Percentiles rank a stretch among this genome's conserved stretches.
These are phyloP conservation scores for Ogataea neopini DNA, from an alignment of 805 yeast genomes.

Conservation along the genomic window DNA sequence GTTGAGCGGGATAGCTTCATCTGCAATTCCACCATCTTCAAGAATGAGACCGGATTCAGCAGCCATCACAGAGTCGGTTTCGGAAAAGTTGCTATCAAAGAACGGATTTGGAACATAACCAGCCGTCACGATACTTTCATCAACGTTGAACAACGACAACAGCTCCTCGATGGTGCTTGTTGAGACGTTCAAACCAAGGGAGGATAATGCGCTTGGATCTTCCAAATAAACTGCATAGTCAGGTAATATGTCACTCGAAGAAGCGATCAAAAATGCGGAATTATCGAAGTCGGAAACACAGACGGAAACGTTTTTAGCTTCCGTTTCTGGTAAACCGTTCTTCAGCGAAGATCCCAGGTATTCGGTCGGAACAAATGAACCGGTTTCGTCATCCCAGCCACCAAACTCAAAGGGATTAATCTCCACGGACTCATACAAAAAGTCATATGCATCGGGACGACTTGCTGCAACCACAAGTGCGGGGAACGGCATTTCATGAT, in stretches of 20 bases:
- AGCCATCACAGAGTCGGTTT: slow-evolving; percentile 29
- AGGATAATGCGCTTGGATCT: slow-evolving; percentile 13
- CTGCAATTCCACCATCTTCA: slow-evolving; percentile 37
- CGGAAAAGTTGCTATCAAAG: slow-evolving; percentile 32
- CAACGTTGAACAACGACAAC: slow-evolving; percentile 42
- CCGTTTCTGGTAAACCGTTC: slow-evolving; percentile 51
- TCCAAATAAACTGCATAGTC: slow-evolving; percentile 14
- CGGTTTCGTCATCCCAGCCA: slow-evolving; percentile 74
- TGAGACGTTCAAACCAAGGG: slow-evolving; percentile 23
- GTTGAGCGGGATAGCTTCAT: slow-evolving; percentile 62
- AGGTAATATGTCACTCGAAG: slow-evolving; percentile 70
- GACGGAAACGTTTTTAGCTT: slow-evolving; percentile 23
- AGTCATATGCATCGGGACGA: slow-evolving; percentile 46
- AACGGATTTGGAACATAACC: slow-evolving; percentile 49
- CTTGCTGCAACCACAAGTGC: slow-evolving; percentile 63
- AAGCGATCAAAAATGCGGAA: slow-evolving; percentile 73
- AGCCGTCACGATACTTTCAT: slow-evolving; percentile 45
- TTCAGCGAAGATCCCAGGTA: slow-evolving; percentile 64
- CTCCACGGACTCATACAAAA: slow-evolving; percentile 61
- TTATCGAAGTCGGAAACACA: slow-evolving; percentile 75
- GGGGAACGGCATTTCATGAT: slow-evolving; percentile 70
- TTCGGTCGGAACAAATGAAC: slow-evolving; percentile 61
- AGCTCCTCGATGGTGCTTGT: slow-evolving; percentile 15
- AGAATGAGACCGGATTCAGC: slow-evolving; percentile 21
- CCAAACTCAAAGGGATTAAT: slow-evolving; percentile 74